Conservation (phyloP, 1,139 yeast genomes). For the Suhomyces atakaporum region DNA sequence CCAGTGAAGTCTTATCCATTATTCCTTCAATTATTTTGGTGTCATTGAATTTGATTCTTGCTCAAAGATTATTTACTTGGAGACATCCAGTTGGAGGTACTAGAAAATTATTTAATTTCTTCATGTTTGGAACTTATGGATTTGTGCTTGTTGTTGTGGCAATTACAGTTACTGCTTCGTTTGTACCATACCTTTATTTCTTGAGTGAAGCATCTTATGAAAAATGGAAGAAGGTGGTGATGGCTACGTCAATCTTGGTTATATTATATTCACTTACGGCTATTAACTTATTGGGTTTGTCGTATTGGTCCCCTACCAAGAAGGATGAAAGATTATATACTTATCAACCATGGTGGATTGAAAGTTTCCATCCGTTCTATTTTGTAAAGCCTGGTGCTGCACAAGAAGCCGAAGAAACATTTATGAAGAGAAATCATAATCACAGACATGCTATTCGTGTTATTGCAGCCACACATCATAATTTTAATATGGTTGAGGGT, state of each 20-base stretch:
- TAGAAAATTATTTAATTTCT: slow-evolving; percentile 51
- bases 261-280: slow-evolving; percentile 62
- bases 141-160: slow-evolving; percentile 60
- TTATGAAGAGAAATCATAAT: slow-evolving; percentile 50
- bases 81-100: slow-evolving; percentile 79
- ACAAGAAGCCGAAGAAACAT: slow-evolving; percentile 51
- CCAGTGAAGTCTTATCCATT: slow-evolving; percentile 60
- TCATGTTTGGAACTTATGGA: slow-evolving; percentile 54
- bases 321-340: slow-evolving; percentile 57
- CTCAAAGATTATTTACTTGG: slow-evolving; percentile 81
- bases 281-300: slow-evolving; percentile 46
- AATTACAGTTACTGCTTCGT: slow-evolving; percentile 69
- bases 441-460: slow-evolving; percentile 55
- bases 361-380: slow-evolving; percentile 57
- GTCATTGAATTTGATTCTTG: slow-evolving; percentile 63
- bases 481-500: slow-evolving; percentile 46
- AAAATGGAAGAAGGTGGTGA: slow-evolving; percentile 58
- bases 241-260: slow-evolving; percentile 59
- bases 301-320: slow-evolving; percentile 59
- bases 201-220: slow-evolving; percentile 46
- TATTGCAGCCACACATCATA: slow-evolving; percentile 49
- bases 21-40: slow-evolving; percentile 58
- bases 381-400: slow-evolving; percentile 54
- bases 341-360: slow-evolving; percentile 82
- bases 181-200: slow-evolving; percentile 62